These are phyloP conservation scores for Melastoma candidum DNA, from an alignment of 441 rosid genomes.

Conservation along the genomic window DNA sequence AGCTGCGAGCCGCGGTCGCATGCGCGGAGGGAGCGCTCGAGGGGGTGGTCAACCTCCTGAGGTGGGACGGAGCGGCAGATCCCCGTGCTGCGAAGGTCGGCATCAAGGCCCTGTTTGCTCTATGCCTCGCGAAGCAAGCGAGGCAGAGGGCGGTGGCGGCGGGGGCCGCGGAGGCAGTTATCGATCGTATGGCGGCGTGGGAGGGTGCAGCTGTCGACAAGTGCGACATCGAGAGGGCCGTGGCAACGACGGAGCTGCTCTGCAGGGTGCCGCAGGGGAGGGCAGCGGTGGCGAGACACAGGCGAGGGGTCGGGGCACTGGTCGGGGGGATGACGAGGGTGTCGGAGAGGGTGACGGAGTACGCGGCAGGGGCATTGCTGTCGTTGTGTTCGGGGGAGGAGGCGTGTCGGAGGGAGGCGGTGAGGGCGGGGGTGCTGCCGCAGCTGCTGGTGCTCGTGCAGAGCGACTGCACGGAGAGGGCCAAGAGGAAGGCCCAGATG, in stretches of 20 bases:
- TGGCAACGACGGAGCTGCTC: slow-evolving; percentile 72
- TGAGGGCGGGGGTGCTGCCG: slow-evolving; percentile 62
- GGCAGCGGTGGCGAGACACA: slow-evolving; percentile 52
- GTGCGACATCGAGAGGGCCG: slow-evolving; percentile 70
- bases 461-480: slow-evolving; percentile 87
- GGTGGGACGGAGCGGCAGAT: slow-evolving; percentile 23
- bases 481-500: slow-evolving; percentile 84
- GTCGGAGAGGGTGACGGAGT: slow-evolving; percentile 83
- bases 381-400: slow-evolving; percentile 67
- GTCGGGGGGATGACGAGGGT: slow-evolving; percentile 67
- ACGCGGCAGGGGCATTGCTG: slow-evolving; percentile 83
- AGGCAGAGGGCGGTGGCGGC: slow-evolving; percentile 58
- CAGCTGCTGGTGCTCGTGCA: slow-evolving; percentile 73
- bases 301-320: slow-evolving; percentile 59
- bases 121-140: slow-evolving; percentile 60
- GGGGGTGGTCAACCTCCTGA: slow-evolving; percentile 49
- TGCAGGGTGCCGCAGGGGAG: slow-evolving; percentile 62
- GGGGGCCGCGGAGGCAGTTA: slow-evolving; percentile 56
- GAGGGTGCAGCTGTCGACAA: slow-evolving; percentile 22
- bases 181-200: slow-evolving; percentile 56
- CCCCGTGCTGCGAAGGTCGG: slow-evolving; percentile 69
- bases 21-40: slow-evolving; percentile 29
- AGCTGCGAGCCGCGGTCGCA: slow-evolving; percentile 41
- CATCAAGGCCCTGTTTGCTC: slow-evolving; percentile 53
- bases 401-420: slow-evolving; percentile 59